Evolutionary conservation across 768 basidiomycete species (phyloP), one percentile per base, ranked within the genome.

Genomic region (Boletus insuetus): DNA sequence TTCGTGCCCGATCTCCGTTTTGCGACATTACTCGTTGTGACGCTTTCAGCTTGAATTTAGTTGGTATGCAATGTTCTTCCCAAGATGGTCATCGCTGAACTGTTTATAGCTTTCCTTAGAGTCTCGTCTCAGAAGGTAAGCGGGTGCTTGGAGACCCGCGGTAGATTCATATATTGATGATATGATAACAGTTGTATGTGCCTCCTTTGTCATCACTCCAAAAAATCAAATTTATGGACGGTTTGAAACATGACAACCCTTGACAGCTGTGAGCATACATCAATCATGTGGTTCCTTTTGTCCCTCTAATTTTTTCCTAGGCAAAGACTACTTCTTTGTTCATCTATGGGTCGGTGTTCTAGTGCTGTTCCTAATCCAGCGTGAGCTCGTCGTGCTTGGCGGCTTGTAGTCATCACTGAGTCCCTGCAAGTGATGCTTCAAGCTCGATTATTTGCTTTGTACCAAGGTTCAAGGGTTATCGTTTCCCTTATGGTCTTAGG

Each of bases 381-480:
- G 60, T 62, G 35, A 20, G 58, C 54, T n/a, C 19, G 13, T 50
- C 13, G 5, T 8, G 16, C 13, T 31, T 14, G 1, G 14, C 7
- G 17, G n/a, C 32, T 7, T 42, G 6, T 2, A 14, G 38, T 22
- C 40, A 32, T 46, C 17, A 0, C 9, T 51, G 40, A 63, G 13
- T 31, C 14, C 8, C 11, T 26, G 45, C 51, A 31, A 64, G 55
- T 59, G 11, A 54, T 41, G 29, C 58, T 63, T 40, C 62, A 62
- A 55, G 51, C 38, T 49, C 53, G 60, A 16, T 32, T 62, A 35
- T 59, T 62, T 5, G 53, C 58, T 10, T 45, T 64, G 43, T 64
- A 63, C 16, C 22, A 19, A 20, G 11, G 38, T n/a, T 63, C 61
- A 20, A 58, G 47, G 37, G 46, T n/a, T 24, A 19, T 63, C 31